Conservation (phyloP, 495 filamentous ascomycete genomes). For the Patellaria atrata region DNA sequence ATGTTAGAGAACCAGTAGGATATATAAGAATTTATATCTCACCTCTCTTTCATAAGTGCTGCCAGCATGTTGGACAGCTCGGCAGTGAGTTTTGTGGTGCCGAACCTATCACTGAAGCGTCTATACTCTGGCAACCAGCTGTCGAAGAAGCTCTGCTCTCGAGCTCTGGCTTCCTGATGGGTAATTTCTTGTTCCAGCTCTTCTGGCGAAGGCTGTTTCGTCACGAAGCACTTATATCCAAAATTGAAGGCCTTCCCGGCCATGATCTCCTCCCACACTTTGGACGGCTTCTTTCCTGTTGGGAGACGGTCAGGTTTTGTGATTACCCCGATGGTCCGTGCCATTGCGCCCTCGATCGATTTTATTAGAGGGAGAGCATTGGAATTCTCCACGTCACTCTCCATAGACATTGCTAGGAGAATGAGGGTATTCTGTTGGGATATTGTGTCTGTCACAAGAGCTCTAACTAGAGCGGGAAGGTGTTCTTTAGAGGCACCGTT, state of each 20-base stretch:
- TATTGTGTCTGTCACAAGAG: conserved; percentile 54
- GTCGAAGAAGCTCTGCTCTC: conserved; percentile 30
- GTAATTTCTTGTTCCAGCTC: conserved; percentile 25
- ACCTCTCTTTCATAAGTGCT: too few relatives aligned
- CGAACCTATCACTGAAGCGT: conserved; percentile 25
- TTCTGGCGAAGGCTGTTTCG: conserved; percentile 31
- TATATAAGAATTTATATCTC: too few relatives aligned
- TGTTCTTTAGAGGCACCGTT: conserved; percentile 47
- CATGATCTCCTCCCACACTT: conserved; percentile 46
- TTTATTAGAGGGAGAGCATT: too few relatives aligned
- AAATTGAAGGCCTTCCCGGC: conserved; percentile 37
- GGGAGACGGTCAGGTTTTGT: conserved; percentile 66
- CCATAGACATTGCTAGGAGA: conserved; percentile 61
- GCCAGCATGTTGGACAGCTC: conserved; percentile 28
- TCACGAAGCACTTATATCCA: conserved; percentile 40
- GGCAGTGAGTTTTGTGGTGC: conserved; percentile 25
- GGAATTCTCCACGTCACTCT: conserved; percentile 54
- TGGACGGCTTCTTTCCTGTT: conserved; percentile 28
- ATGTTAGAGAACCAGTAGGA: too few relatives aligned
- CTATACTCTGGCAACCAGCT: too few relatives aligned
- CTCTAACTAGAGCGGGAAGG: conserved; percentile 50
- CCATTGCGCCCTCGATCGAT: too few relatives aligned
- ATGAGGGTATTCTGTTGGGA: conserved; percentile 50
- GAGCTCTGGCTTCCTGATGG: conserved; percentile 25
- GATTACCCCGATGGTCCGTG: conserved; percentile 46